phyloP scores from a whole-genome alignment of 176 grass and related monocot species.

The Tillandsia leiboldiana region DNA sequence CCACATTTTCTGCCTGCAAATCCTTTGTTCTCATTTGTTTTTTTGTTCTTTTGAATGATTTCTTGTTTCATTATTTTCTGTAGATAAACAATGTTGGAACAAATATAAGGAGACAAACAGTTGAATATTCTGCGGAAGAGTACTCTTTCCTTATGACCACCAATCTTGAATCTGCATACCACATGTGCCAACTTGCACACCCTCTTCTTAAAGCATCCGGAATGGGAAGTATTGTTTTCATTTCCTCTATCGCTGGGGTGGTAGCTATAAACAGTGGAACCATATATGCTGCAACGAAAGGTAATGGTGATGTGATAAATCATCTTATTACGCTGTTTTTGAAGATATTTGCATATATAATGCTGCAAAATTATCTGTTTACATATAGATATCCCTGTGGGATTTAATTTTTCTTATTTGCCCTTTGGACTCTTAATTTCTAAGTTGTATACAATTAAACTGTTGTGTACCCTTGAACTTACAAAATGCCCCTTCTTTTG shows the following conservation, averaged over 20 bases:
- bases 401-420: too few relatives aligned
- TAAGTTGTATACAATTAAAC: too few relatives aligned
- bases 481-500: too few relatives aligned
- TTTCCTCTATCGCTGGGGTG: conserved; percentile 49
- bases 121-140: conserved; percentile 49
- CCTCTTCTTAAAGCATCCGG: conserved; percentile 71
- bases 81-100: conserved; percentile 82
- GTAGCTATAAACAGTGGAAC: conserved; percentile 33
- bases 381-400: too few relatives aligned
- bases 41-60: not conserved
- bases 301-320: conserved; percentile 17
- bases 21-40: not conserved
- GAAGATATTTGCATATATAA: too few relatives aligned
- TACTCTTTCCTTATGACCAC: conserved; percentile 69
- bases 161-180: conserved; percentile 77
- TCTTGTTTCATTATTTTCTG: conserved; percentile 6
- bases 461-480: too few relatives aligned
- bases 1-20: not conserved
- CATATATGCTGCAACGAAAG: conserved; percentile 75
- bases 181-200: conserved; percentile 80
- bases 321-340: too few relatives aligned
- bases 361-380: too few relatives aligned
- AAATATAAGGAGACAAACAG: conserved; percentile 52
- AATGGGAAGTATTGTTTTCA: conserved; percentile 61
- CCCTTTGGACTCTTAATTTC: too few relatives aligned